A percentile compares a stretch with the other conserved stretches of the same genome.
Evolutionary conservation across 306 rosid species (phyloP).

Genomic region (Betula pendula): DNA sequence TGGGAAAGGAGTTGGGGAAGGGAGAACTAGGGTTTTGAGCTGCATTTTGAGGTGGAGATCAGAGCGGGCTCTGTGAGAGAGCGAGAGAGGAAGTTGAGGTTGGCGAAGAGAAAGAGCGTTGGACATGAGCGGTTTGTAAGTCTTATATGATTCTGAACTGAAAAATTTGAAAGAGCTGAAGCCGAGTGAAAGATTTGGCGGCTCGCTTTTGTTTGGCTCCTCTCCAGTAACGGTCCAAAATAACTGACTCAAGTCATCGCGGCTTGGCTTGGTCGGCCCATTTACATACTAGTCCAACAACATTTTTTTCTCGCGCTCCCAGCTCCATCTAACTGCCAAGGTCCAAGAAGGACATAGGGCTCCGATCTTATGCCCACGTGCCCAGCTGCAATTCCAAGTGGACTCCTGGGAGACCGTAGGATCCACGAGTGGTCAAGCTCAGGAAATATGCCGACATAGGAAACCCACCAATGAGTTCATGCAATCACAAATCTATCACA

Average conservation of each 20-base stretch:
- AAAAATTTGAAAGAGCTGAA: background rate
- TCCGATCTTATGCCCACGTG: background rate
- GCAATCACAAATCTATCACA: background rate
- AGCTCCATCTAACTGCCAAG: conserved; percentile 1
- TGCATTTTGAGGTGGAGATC: conserved; percentile 20
- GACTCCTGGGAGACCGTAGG: background rate
- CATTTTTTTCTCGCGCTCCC: background rate
- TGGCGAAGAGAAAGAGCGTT: background rate
- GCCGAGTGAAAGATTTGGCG: background rate
- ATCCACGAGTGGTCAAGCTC: background rate
- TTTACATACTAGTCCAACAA: background rate
- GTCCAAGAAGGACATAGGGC: too few relatives aligned
- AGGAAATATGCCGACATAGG: background rate
- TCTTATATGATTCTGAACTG: background rate
- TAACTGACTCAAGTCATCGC: too few relatives aligned
- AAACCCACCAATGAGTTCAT: background rate
- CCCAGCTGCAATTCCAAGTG: background rate
- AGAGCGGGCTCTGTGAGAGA: background rate
- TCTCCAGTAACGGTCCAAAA: too few relatives aligned
- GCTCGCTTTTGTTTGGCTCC: background rate
- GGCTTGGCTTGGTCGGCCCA: conserved; percentile 3
- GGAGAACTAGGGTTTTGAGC: conserved; percentile 25
- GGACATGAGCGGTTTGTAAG: background rate
- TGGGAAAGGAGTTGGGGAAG: conserved; percentile 12
- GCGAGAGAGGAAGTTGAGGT: background rate